Percentiles rank a stretch among this genome's conserved stretches.
Evolutionary conservation across 768 basidiomycete species (phyloP).

Genomic region (Suillus weaverae): DNA sequence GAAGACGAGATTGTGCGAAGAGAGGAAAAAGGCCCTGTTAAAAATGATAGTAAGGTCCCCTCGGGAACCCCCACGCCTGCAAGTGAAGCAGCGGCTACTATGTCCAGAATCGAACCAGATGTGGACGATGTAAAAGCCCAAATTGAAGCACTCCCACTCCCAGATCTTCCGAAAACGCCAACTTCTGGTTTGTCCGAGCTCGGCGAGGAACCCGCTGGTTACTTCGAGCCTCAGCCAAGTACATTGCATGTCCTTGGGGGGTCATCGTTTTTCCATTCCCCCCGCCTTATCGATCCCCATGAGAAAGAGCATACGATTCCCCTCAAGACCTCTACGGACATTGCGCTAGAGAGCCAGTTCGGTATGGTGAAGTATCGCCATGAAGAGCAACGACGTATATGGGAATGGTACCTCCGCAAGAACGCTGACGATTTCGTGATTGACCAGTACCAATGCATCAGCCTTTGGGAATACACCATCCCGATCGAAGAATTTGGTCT

Average conservation of each 20-base stretch:
- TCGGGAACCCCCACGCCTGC: conserved; percentile 33
- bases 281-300: conserved; percentile 30
- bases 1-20: conserved; percentile 83
- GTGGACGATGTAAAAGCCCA: conserved; percentile 63
- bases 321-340: conserved; percentile 66
- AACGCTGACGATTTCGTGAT: conserved; percentile 85
- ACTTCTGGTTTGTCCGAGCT: conserved; percentile 29
- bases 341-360: conserved; percentile 71
- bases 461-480: conserved; percentile 76
- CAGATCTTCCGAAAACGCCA: conserved; percentile 40
- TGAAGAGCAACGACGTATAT: conserved; percentile 84
- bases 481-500: conserved; percentile 66
- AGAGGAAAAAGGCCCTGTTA: conserved; percentile 57
- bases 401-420: conserved; percentile 94
- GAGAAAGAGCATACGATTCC: conserved; percentile 41
- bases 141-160: conserved; percentile 53
- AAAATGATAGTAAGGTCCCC: conserved; percentile 12
- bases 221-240: conserved; percentile 42
- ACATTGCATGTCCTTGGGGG: conserved; percentile 30
- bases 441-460: conserved; percentile 91
- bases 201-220: conserved; percentile 37
- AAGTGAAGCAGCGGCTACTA: conserved; percentile 19
- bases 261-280: conserved; percentile 32
- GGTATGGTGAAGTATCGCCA: conserved; percentile 75
- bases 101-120: conserved; percentile 18